Evolutionary conservation across 192 early-diverging fungal species (phyloP).

Genomic region (Mortierella hygrophila): DNA sequence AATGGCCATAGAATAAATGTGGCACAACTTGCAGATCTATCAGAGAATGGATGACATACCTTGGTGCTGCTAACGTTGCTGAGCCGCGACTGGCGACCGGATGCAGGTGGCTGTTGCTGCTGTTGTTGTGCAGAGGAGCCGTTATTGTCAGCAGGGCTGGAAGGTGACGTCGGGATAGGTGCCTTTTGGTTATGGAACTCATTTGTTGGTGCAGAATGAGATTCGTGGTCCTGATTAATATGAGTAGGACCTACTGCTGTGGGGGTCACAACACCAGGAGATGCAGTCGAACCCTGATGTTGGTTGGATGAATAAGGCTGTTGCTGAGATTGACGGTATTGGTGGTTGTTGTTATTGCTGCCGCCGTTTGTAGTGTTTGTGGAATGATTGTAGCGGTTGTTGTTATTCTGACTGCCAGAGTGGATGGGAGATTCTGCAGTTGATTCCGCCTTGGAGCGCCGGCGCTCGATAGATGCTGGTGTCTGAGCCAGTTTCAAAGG

Average conservation of each 20-base stretch:
- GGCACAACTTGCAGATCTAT: neutral
- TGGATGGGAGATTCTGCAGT: neutral
- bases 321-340: neutral
- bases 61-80: slow-evolving; percentile 45
- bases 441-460: slow-evolving; percentile 17
- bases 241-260: neutral
- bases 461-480: neutral
- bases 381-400: neutral
- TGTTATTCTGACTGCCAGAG: neutral
- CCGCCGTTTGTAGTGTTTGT: neutral
- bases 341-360: neutral
- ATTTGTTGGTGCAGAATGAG: slow-evolving; percentile 28
- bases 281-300: slow-evolving; percentile 16
- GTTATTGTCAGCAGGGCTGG: slow-evolving; percentile 19
- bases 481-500: slow-evolving; percentile 5
- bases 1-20: no score
- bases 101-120: neutral
- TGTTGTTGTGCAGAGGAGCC: neutral
- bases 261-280: neutral
- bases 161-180: slow-evolving; percentile 22
- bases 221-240: slow-evolving; percentile 11
- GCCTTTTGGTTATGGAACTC: slow-evolving; percentile 27
- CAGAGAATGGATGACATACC: neutral
- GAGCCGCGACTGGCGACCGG: slow-evolving; percentile 40
- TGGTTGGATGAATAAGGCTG: slow-evolving; percentile 6